Evolutionary conservation across 805 yeast genomes (phyloP).

Genomic region (Kregervanrija delftensis): DNA sequence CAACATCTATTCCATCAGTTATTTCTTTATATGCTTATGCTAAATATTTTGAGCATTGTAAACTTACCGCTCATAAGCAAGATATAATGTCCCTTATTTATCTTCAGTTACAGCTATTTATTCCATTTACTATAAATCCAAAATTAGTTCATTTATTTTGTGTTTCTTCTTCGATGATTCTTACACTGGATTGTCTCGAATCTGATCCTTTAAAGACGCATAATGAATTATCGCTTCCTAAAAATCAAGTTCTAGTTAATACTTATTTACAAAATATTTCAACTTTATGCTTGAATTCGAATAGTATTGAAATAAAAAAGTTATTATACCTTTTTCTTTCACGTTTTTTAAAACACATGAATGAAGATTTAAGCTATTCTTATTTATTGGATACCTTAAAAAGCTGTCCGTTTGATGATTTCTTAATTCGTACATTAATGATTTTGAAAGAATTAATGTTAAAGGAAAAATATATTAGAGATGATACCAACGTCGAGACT

Average conservation of each 20-base stretch:
- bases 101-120: slow-evolving; percentile 32
- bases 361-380: slow-evolving; percentile 49
- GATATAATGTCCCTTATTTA: slow-evolving; percentile 29
- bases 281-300: slow-evolving; percentile 12
- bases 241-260: slow-evolving; percentile 10
- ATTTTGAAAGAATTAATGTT: slow-evolving; percentile 62
- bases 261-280: slow-evolving; percentile 21
- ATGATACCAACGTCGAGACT: background rate
- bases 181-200: slow-evolving; percentile 15
- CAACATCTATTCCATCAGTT: slow-evolving; percentile 6
- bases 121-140: slow-evolving; percentile 31
- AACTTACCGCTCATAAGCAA: slow-evolving; percentile 2
- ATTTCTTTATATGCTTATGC: slow-evolving; percentile 19
- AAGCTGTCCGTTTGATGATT: slow-evolving; percentile 48
- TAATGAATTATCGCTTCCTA: slow-evolving; percentile 2
- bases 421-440: slow-evolving; percentile 53
- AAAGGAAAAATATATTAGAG: slow-evolving; percentile 21
- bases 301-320: slow-evolving; percentile 13
- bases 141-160: slow-evolving; percentile 12
- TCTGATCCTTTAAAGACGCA: slow-evolving; percentile 1
- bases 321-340: slow-evolving; percentile 56
- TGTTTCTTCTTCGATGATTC: slow-evolving; percentile 15
- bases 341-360: slow-evolving; percentile 50
- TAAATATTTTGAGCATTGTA: slow-evolving; percentile 11
- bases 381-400: slow-evolving; percentile 59